These are phyloP conservation scores for Colletotrichum tropicale DNA, from an alignment of 2,329 filamentous ascomycete genomes.

Conservation along the genomic window DNA sequence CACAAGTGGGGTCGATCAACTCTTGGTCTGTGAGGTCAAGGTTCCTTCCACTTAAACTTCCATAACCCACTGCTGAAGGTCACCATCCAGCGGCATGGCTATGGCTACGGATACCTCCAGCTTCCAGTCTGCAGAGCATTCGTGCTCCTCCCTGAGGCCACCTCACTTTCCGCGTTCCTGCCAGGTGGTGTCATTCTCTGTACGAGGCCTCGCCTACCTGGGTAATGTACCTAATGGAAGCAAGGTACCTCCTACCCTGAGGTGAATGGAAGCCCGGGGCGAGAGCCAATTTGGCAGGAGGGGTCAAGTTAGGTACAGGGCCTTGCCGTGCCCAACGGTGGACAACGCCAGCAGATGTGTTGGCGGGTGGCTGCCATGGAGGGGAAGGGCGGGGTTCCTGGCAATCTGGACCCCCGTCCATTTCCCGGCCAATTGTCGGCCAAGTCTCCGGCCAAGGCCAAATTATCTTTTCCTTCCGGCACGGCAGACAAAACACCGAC, in stretches of 20 bases:
- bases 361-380: not conserved
- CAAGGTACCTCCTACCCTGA: not conserved
- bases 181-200: not conserved
- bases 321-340: not conserved
- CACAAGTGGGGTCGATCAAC: conserved; percentile 36
- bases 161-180: not conserved
- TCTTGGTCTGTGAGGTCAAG: not conserved
- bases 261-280: not conserved
- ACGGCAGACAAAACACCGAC: not conserved
- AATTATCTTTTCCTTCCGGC: not conserved
- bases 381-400: conserved; percentile 15
- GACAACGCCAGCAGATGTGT: not conserved
- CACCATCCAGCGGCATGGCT: not conserved
- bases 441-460: not conserved
- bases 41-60: not conserved
- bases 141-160: not conserved
- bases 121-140: not conserved
- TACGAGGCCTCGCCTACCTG: not conserved
- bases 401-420: not conserved
- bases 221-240: not conserved
- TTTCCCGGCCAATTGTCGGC: conserved; percentile 10
- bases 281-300: conserved; percentile 4
- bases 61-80: not conserved
- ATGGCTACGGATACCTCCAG: not conserved
- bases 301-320: not conserved